phyloP scores from a whole-genome alignment of 2,329 filamentous ascomycete species.

The Alternaria novae-zelandiae region DNA sequence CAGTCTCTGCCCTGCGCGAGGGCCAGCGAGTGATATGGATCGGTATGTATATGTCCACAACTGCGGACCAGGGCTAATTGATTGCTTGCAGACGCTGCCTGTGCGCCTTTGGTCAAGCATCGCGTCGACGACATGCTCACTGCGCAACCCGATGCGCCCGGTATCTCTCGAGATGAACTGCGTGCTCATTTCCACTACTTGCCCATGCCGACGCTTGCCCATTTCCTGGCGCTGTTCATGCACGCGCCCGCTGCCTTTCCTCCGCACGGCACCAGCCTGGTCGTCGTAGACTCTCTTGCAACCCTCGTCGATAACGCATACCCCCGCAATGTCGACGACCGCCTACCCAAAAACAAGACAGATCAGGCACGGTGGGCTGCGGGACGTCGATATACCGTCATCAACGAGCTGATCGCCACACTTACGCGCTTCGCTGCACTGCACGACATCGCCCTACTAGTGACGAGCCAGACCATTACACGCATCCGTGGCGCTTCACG shows the following conservation, averaged over 20 bases:
- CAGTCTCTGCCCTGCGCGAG: conserved; percentile 66
- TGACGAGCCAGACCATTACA: conserved; percentile 83
- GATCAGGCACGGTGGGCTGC: conserved; percentile 58
- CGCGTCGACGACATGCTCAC: conserved; percentile 58
- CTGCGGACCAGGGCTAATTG: conserved; percentile 37
- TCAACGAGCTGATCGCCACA: conserved; percentile 67
- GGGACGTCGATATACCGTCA: conserved; percentile 63
- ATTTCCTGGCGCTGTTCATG: conserved; percentile 74
- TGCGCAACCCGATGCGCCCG: conserved; percentile 19
- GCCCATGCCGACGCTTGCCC: conserved; percentile 63
- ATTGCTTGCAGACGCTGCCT: conserved; percentile 55
- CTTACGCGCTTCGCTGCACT: conserved; percentile 76
- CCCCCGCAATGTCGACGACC: conserved; percentile 61
- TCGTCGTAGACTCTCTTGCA: conserved; percentile 81
- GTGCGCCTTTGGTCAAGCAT: conserved; percentile 54
- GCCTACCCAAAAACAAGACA: conserved; percentile 51
- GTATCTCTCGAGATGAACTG: conserved; percentile 34
- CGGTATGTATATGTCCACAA: conserved; percentile 61
- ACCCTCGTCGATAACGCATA: conserved; percentile 79
- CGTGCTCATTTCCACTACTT: conserved; percentile 69
- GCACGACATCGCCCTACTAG: conserved; percentile 73
- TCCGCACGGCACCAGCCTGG: conserved; percentile 66
- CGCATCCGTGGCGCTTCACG: conserved; percentile 71
- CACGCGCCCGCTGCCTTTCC: conserved; percentile 70
- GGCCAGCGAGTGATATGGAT: conserved; percentile 78